Evolutionary conservation across 23 red algal species (phyloP), one percentile per base, ranked within the genome.

Genomic region (Gracilariopsis chorda): DNA sequence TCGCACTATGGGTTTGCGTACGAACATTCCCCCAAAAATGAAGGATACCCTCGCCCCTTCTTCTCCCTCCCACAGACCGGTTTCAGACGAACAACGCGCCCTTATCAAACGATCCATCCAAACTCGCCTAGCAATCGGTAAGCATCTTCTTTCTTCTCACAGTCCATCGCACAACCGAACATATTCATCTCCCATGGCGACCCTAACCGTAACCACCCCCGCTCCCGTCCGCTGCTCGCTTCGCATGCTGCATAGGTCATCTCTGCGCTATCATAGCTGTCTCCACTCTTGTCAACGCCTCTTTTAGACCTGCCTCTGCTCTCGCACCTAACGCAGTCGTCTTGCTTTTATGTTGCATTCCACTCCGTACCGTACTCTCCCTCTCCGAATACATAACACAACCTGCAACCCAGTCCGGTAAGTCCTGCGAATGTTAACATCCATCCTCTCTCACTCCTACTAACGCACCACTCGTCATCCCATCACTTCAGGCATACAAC

Each of bases 291-390:
- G 48, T 58, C 42, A 62, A 88, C 57, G 83, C 42, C 1, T 62
- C 69, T 0, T 23, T 36, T 11, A 37, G 21, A 9, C 17, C n/a
- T 48, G 2, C 4, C 28, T 30, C 28, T 7, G 48, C 49, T 48
- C 44, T 86, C 12, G 49, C 82, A 30, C 43, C 39, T 11, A 60
- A 88, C 75, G 83, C 83, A 11, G 43, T 88, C 45, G 61, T 51
- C 34, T 45, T 88, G 83, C 39, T 74, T 14, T 33, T 59, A 34
- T 88, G 83, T 75, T 48, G 39, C 44, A 64, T 88, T 37, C 83
- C 83, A 17, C 39, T 73, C 5, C 62, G 83, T 16, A 40, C 55
- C 30, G 46, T 88, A 24, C 33, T 88, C 1, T 60, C 83, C n/a
- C 49, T 88, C 48, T 16, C 45, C 2, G 80, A 63, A 37, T 58